Conservation (phyloP, 164 flowering plant species). For the Piper betle region DNA sequence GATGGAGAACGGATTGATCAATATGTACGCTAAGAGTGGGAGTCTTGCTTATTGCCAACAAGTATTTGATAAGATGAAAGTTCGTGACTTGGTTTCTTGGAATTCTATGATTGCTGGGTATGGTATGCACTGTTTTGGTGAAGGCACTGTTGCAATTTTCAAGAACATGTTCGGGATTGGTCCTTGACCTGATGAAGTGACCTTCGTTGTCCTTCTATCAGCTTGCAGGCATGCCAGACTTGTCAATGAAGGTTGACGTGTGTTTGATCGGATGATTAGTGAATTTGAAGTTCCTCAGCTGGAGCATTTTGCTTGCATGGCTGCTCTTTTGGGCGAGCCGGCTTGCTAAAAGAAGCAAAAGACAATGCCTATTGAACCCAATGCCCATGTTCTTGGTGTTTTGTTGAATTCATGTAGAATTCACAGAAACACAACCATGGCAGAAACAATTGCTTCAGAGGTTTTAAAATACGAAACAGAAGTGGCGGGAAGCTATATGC, state of each 20-base stretch:
- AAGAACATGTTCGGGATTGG: constrained; percentile 36
- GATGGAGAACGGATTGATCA: constrained; percentile 54
- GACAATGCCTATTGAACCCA: constrained; percentile 60
- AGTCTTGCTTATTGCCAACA: constrained; percentile 24
- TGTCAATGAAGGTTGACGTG: constrained; percentile 36
- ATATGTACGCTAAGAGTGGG: constrained; percentile 74
- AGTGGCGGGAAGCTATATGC: constrained; percentile 51
- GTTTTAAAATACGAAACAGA: constrained; percentile 23
- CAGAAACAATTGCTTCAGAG: constrained; percentile 33
- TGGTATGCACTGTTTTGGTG: constrained; percentile 69
- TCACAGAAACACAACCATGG: constrained; percentile 37
- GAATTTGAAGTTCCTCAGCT: constrained; percentile 30
- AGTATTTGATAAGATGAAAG: constrained; percentile 31
- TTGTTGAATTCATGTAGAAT: constrained; percentile 56
- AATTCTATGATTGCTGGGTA: constrained; percentile 66
- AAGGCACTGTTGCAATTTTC: constrained; percentile 32
- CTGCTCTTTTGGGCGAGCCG: constrained; percentile 78
- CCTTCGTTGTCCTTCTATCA: constrained; percentile 66
- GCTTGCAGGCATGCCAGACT: constrained; percentile 82
- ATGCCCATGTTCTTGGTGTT: constrained; percentile 61
- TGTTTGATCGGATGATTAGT: constrained; percentile 38
- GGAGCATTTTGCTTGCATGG: constrained; percentile 84
- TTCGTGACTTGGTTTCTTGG: constrained; percentile 56
- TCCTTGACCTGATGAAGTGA: constrained; percentile 41
- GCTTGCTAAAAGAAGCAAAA: constrained; percentile 55